Base-by-base conservation (phyloP, 768 basidiomycete genomes). In the Russula sp. region DNA sequence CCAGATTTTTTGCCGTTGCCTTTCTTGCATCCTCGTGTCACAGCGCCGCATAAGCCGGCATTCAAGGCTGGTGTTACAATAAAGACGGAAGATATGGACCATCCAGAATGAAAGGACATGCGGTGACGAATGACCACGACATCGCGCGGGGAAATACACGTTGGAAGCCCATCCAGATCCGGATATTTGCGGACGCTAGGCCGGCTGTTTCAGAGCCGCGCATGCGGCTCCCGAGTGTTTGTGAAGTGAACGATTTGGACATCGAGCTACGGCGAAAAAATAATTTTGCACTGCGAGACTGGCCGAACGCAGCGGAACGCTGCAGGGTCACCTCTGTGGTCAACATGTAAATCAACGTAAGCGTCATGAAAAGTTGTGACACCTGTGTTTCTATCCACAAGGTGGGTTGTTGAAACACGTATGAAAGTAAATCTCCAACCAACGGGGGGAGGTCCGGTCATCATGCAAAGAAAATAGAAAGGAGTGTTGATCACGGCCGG, bases 1-100 rank as follows among this genome's bases (percentile, higher is more conserved):
- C 62, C 50, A 37, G 56, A 62, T 51, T 35, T 27, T 37, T 34
- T 31, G 61, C 55, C 61, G 51, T 63, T 63, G 31, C 62, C 62
- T 47, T 63, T 63, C 62, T 59, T 63, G 62, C 57, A 16, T 45
- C 35, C n/a, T 27, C 8, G 27, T 57, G 20, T 53, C 51, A 42
- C 39, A 63, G 31, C 57, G 62, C 62, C 62, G 42, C 62, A 63
- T 58, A 35, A 53, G 9, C 62, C 51, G 62, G 52, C 32, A 14
- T 63, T 48, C 62, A 54, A 53, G 57, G 51, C 52, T 18, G 13
- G 52, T 51, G 6, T 31, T 39, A 44, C 49, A 53, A 53, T 14
- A 51, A 13, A 34, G 47, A 54, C 50, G 39, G 57, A 37, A 37
- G 31, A 39, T 7, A 20, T 9, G 35, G 51, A 32, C 22, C 44